Evolutionary conservation across 2,329 filamentous ascomycete genomes (phyloP).

Genomic region (Colletotrichum gigasporum): DNA sequence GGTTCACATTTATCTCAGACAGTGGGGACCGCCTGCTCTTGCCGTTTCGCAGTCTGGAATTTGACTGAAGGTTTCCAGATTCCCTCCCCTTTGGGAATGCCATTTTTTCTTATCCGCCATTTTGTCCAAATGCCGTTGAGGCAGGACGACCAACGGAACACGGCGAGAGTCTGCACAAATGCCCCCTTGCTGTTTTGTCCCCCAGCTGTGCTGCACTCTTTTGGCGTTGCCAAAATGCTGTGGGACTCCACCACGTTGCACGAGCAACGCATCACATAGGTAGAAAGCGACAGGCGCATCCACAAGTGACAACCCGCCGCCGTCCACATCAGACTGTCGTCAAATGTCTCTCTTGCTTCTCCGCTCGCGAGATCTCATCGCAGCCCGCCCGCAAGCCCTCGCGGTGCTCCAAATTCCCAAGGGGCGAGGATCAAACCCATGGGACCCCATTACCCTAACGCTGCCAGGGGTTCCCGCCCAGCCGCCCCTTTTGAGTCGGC

Average conservation of each 20-base stretch:
- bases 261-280: background rate
- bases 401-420: background rate
- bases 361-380: background rate
- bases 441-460: constrained; percentile 9
- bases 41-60: constrained; percentile 5
- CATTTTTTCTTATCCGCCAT: background rate
- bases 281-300: background rate
- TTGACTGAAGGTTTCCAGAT: constrained; percentile 6
- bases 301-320: background rate
- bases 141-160: background rate
- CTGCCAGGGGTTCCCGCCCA: constrained; percentile 4
- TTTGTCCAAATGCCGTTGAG: background rate
- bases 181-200: background rate
- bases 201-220: background rate
- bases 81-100: background rate
- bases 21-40: constrained; percentile 4
- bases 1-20: constrained; percentile 13
- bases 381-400: background rate
- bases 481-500: background rate
- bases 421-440: constrained; percentile 15
- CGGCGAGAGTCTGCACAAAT: background rate
- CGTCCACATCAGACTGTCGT: background rate
- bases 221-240: constrained; percentile 2
- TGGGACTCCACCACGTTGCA: background rate
- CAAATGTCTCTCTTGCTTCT: background rate